phyloP scores from a whole-genome alignment of 345 rosid genomes.

The Nasturtium officinale region DNA sequence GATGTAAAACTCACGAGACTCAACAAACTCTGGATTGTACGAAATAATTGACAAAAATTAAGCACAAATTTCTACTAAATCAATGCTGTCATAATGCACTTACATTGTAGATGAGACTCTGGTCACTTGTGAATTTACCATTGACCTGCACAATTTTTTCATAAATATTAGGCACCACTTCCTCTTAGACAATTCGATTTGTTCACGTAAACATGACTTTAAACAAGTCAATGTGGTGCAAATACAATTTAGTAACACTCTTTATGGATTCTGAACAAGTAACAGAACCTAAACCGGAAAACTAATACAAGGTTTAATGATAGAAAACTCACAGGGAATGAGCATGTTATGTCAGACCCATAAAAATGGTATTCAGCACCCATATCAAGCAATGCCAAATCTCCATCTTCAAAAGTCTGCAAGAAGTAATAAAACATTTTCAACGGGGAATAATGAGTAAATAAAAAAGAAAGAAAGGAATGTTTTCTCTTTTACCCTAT shows the following conservation, averaged over 20 bases:
- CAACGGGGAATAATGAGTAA: background rate
- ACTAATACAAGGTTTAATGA: background rate
- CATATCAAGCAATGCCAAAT: slow-evolving; percentile 95
- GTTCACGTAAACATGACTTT: background rate
- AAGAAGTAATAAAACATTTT: slow-evolving; percentile 24
- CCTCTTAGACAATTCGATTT: background rate
- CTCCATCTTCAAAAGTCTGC: slow-evolving; percentile 86
- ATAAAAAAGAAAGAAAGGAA: background rate
- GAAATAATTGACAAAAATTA: background rate
- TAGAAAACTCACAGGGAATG: slow-evolving; percentile 76
- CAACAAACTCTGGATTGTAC: background rate
- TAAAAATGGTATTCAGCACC: slow-evolving; percentile 89
- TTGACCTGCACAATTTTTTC: slow-evolving; percentile 68
- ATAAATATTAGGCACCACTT: slow-evolving; percentile 22
- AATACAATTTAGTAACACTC: background rate
- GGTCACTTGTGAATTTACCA: slow-evolving; percentile 88
- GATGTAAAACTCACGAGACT: background rate
- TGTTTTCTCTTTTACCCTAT: slow-evolving; percentile 55
- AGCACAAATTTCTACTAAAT: background rate
- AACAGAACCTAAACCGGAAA: slow-evolving; percentile 2
- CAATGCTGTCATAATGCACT: slow-evolving; percentile 38
- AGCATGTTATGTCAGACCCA: slow-evolving; percentile 95
- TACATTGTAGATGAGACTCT: slow-evolving; percentile 78
- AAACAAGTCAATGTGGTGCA: background rate
- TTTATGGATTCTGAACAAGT: slow-evolving; percentile 7